Base-by-base conservation (phyloP, 352 stramenopile genomes). In the Paralagenidium karlingii region DNA sequence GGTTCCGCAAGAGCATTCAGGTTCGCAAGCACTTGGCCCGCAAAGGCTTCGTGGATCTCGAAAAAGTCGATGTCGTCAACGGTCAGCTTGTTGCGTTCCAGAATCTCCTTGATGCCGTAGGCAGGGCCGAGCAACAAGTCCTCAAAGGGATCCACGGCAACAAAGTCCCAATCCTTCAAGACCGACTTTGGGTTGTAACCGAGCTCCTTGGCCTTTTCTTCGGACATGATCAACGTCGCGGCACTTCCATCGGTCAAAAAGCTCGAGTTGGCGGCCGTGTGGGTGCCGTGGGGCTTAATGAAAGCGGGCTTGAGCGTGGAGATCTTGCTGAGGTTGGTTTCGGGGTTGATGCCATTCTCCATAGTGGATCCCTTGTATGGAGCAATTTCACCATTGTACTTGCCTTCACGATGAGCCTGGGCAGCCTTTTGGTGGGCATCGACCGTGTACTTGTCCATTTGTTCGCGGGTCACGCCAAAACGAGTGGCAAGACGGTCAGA, bases 11-110 rank as follows among this genome's bases (percentile, higher is more conserved):
- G 78, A 8, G 94, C 95, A 33, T 87, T 92, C 47, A 99, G 60
- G 63, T 99, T 99, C 34, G 90, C 84, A 8, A 99, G 73, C 51
- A 99, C 88, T 63, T 99, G 95, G 22, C 95, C 95, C 20, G 95
- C 95, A 67, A 99, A 99, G 10, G 95, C 95, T 55, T 99, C 96
- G 60, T 99, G 96, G 54, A 99, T 97, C 75, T 99, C 96, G 49
- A 97, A 98, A 40, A 97, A 94, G 57, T 97, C 94, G 59, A 98
- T 97, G 55, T 99, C 94, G 45, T 85, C 86, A 46, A 83, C 53
- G 66, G 63, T 92, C 30, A 95, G 55, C 46, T 88, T 86, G 63
- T 90, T 74, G 45, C 80, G 75, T 29, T 62, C 57, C 32, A 95
- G 51, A 24, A 95, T 60, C 45, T 87, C 69, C 45, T 82, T 63